phyloP scores from a whole-genome alignment of 345 rosid species.

The Eucalyptus albens region DNA sequence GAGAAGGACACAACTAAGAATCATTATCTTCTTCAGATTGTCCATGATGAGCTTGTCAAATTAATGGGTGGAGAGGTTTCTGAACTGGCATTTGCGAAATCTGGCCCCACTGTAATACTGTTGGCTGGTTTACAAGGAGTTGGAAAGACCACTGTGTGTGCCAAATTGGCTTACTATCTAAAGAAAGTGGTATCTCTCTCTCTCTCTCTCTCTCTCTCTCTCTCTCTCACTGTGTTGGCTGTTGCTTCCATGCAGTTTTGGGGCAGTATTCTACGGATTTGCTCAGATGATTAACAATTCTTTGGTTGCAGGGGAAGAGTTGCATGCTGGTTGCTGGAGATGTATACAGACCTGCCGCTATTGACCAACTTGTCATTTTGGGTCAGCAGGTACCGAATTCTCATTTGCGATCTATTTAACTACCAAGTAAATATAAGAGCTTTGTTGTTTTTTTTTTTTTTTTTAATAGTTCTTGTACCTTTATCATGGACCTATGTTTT shows the following conservation, averaged over 20 bases:
- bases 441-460: neutral
- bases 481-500: neutral
- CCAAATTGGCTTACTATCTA: constrained; percentile 83
- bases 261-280: neutral
- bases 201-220: neutral
- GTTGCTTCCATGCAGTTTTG: neutral
- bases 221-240: neutral
- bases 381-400: constrained; percentile 68
- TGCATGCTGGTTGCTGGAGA: constrained; percentile 98
- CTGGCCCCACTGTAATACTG: constrained; percentile 73
- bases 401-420: neutral
- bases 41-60: constrained; percentile 79
- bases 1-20: neutral
- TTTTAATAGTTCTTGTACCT: neutral
- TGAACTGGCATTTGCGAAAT: constrained; percentile 76
- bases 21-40: constrained; percentile 37
- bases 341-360: constrained; percentile 97
- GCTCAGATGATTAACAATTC: neutral
- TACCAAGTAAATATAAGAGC: neutral
- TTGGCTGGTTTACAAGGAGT: constrained; percentile 98
- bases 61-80: constrained; percentile 99
- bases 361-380: constrained; percentile 92
- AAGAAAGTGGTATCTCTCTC: constrained; percentile 60
- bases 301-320: constrained; percentile 57
- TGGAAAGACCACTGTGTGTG: constrained; percentile 96